Percentiles rank a stretch among this genome's conserved stretches.
Conservation (phyloP, 495 filamentous ascomycete genomes). For the Cercophora samala region DNA sequence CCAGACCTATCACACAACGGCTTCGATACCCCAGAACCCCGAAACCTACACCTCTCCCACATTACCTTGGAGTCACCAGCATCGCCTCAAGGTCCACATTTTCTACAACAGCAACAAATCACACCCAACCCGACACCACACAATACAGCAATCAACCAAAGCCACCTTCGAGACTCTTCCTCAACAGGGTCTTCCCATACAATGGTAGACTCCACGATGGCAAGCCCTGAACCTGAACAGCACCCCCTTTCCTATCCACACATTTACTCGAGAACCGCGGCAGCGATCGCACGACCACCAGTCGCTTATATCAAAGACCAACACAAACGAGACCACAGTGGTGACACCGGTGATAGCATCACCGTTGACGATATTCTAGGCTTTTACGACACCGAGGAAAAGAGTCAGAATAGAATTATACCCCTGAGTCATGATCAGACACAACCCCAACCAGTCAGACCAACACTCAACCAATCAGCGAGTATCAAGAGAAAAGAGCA, state of each 20-base stretch:
- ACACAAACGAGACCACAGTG: constrained; percentile 17
- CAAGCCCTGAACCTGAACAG: background rate
- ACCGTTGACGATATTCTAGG: constrained; percentile 38
- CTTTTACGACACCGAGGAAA: constrained; percentile 25
- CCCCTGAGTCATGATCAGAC: background rate
- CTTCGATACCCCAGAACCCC: background rate
- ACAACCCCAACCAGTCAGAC: background rate
- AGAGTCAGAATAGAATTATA: constrained; percentile 17
- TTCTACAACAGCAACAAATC: background rate
- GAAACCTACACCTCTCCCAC: background rate
- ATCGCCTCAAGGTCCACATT: background rate
- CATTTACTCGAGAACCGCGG: constrained; percentile 2
- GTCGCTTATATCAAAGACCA: constrained; percentile 13
- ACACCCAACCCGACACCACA: background rate
- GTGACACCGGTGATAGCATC: constrained; percentile 19
- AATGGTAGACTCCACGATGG: constrained; percentile 22
- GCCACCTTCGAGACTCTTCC: constrained; percentile 24
- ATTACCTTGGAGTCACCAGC: background rate
- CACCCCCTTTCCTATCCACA: constrained; percentile 6
- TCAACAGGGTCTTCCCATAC: constrained; percentile 23
- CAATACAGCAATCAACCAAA: constrained; percentile 4
- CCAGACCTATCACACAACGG: background rate
- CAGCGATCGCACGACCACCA: constrained; percentile 4
- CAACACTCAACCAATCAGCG: background rate
- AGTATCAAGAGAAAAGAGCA: background rate